Evolutionary conservation across 208 protist genomes (phyloP), one percentile per base, ranked within the genome.

Genomic region (Perkinsela sp.): DNA sequence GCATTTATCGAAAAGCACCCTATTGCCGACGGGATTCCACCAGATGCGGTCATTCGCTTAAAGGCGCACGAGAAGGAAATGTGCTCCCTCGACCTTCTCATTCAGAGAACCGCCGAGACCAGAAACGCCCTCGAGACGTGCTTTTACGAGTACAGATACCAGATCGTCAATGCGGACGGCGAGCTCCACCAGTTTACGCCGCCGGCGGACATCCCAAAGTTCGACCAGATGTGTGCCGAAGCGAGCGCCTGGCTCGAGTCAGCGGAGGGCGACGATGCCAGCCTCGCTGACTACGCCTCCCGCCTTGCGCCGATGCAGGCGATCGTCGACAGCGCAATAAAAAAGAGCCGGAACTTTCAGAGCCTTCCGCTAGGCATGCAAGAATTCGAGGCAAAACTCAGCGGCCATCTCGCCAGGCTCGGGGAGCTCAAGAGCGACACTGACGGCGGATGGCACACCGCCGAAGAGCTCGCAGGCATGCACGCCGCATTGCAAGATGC

Each of bases 51-150:
- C 1, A 32, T 86, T 6, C 2, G 65, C 65, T 88, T 86, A 72
- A 68, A 75, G 31, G 77, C 80, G 73, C 30, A 68, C n/a, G 89
- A 93, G 72, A 29, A 65, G 15, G 78, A 88, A 40, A 90, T 92
- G 89, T 65, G 78, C 74, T 71, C 79, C 32, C 77, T 76, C 65
- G 89, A 93, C 73, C 29, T 30, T 15, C 66, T 73, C 29, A 80
- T 93, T 67, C 70, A 72, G 29, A 73, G 74, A 67, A 90, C 83
- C 48, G 77, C 77, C 0, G 85, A 91, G 68, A 85, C 83, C 68
- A 89, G 90, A 76, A 94, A 94, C 68, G 78, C 83, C 68, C 79
- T 94, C 22, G 89, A 94, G 78, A 80, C 74, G 73, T 94, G 91
- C 79, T 85, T 91, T 69, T 82, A 91, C 30, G 81, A 89, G 69